phyloP scores from a whole-genome alignment of 306 rosid species.

The Vicia sativa region DNA sequence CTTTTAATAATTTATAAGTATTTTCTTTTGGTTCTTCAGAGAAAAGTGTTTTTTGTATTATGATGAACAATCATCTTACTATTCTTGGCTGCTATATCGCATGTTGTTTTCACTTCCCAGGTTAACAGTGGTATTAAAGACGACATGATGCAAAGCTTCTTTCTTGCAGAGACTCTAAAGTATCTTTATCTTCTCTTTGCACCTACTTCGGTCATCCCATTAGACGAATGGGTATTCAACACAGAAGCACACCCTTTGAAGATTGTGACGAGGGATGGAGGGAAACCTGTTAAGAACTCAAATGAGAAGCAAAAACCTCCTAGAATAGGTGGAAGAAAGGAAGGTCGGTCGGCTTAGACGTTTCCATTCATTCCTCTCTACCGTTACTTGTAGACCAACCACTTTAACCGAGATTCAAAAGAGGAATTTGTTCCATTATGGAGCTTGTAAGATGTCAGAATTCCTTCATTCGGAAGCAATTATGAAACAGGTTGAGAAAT shows the following conservation, averaged over 20 bases:
- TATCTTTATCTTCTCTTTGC: slow-evolving; percentile 95
- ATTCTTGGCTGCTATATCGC: slow-evolving; percentile 8
- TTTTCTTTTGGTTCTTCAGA: slow-evolving; percentile 13
- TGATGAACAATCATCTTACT: slow-evolving; percentile 2
- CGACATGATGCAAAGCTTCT: slow-evolving; percentile 97
- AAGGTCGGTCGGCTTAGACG: slow-evolving; percentile 59
- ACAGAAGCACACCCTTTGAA: slow-evolving; percentile 95
- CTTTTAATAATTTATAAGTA: slow-evolving; percentile 16
- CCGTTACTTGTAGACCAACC: slow-evolving; percentile 42
- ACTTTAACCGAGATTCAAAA: slow-evolving; percentile 32
- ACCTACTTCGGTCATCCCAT: slow-evolving; percentile 82
- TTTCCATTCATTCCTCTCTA: slow-evolving; percentile 13
- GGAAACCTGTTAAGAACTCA: slow-evolving; percentile 35
- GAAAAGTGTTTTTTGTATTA: slow-evolving; percentile 19
- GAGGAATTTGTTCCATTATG: slow-evolving; percentile 35
- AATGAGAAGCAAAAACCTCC: slow-evolving; percentile 48
- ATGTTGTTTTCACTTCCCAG: slow-evolving; percentile 63
- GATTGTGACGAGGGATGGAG: slow-evolving; percentile 61
- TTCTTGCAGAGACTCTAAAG: slow-evolving; percentile 96
- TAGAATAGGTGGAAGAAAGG: slow-evolving; percentile 78
- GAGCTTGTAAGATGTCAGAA: slow-evolving; percentile 39
- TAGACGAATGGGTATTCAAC: slow-evolving; percentile 97
- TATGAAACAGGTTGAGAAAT: slow-evolving; percentile 3
- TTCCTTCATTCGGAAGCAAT: slow-evolving; percentile 24
- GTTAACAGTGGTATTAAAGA: slow-evolving; percentile 90